These are phyloP conservation scores for Pelargonium fulgidum DNA, from an alignment of 441 rosid species.

Conservation along the genomic window DNA sequence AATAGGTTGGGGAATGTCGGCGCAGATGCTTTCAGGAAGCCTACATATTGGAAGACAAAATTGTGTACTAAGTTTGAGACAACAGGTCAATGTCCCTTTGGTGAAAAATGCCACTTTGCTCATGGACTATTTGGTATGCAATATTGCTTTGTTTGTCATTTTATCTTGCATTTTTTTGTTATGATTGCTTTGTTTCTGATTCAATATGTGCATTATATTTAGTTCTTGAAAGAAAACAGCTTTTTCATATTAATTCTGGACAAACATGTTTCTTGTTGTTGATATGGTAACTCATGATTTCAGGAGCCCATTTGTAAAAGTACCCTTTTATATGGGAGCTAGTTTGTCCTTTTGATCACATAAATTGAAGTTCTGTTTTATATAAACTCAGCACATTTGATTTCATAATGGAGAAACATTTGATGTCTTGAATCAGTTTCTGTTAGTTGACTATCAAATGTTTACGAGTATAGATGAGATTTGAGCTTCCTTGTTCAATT, in stretches of 20 bases:
- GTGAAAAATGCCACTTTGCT: slow-evolving; percentile 88
- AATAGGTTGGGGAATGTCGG: slow-evolving; percentile 36
- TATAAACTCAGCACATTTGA: too few species aligned
- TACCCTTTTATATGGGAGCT: background rate
- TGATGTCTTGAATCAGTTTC: too few species aligned
- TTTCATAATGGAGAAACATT: too few species aligned
- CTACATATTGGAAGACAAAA: slow-evolving; percentile 86
- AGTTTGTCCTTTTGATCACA: background rate
- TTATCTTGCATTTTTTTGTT: background rate
- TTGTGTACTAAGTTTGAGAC: slow-evolving; percentile 71
- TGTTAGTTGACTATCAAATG: too few species aligned
- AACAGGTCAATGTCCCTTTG: slow-evolving; percentile 79
- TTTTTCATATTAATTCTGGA: background rate
- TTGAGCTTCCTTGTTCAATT: too few species aligned
- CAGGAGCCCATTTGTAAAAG: too few species aligned
- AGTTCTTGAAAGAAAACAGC: background rate
- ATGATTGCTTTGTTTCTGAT: slow-evolving; percentile 9
- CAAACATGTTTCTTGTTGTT: background rate
- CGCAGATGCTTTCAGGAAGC: slow-evolving; percentile 40
- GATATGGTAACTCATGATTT: background rate
- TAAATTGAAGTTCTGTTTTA: too few species aligned
- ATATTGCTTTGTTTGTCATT: slow-evolving; percentile 16
- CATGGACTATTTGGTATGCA: slow-evolving; percentile 79
- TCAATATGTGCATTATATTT: slow-evolving; percentile 8
- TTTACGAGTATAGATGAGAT: too few species aligned